Conservation (phyloP, 345 rosid genomes). For the Salix exigua region DNA sequence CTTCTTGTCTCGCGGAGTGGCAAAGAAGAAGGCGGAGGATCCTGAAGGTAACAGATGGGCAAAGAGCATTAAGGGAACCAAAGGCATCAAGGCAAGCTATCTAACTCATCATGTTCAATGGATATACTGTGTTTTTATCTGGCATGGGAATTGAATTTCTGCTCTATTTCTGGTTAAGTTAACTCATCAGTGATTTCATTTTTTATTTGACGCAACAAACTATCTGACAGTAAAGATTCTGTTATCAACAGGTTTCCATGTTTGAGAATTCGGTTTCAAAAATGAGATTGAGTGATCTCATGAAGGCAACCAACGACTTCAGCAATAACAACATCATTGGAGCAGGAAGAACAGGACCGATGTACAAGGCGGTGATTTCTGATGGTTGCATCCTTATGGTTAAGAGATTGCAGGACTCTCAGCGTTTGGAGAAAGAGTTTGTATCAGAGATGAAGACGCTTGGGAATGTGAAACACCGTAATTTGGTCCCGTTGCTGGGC, state of each 20-base stretch:
- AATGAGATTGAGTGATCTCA: constrained; percentile 77
- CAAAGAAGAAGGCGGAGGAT: constrained; percentile 71
- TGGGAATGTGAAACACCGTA: constrained; percentile 75
- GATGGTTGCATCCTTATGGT: constrained; percentile 75
- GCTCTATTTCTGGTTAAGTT: background rate
- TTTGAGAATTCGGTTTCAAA: constrained; percentile 71
- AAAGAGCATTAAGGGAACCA: constrained; percentile 57
- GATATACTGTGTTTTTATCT: background rate
- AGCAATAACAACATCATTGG: constrained; percentile 75
- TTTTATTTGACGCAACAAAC: background rate
- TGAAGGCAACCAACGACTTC: constrained; percentile 83
- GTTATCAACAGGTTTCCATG: constrained; percentile 66
- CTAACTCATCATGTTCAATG: constrained; percentile 2
- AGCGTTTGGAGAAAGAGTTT: constrained; percentile 77
- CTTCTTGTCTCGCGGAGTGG: constrained; percentile 51
- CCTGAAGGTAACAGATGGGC: constrained; percentile 95
- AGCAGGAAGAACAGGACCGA: constrained; percentile 78
- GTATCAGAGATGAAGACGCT: constrained; percentile 74
- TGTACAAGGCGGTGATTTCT: constrained; percentile 74
- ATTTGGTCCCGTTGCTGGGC: constrained; percentile 87
- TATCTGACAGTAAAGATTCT: constrained; percentile 15
- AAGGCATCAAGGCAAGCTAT: constrained; percentile 63
- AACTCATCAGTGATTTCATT: background rate
- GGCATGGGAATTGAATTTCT: background rate
- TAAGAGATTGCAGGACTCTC: constrained; percentile 89